Conservation (phyloP, 306 rosid genomes). For the Astragalus membranaceus region DNA sequence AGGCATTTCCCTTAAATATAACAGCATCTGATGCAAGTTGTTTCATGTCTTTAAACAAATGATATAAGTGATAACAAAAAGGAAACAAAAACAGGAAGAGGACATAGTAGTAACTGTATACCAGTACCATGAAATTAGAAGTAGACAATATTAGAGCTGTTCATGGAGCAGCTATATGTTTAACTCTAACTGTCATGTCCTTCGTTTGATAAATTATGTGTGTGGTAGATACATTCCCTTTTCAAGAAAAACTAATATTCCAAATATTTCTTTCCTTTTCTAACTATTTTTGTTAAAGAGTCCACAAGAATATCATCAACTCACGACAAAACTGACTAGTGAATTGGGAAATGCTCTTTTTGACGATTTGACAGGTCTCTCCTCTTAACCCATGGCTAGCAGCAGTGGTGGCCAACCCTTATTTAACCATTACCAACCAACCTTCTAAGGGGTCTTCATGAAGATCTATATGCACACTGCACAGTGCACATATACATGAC, state of each 20-base stretch:
- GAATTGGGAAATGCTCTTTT: constrained; percentile 17
- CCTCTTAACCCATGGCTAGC: neutral
- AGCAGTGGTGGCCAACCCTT: neutral
- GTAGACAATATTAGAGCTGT: neutral
- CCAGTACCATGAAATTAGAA: neutral
- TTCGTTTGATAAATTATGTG: too few species aligned
- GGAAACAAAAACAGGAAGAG: neutral
- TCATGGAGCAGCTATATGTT: neutral
- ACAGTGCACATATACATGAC: neutral
- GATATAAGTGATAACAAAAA: neutral
- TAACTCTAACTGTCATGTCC: neutral
- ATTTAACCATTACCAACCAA: constrained; percentile 16
- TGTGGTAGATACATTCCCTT: neutral
- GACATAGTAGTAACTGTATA: neutral
- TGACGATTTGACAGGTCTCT: constrained; percentile 16
- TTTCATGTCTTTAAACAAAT: neutral
- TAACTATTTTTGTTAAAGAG: neutral
- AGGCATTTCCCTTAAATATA: neutral
- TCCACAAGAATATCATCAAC: constrained; percentile 18
- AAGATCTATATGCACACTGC: neutral
- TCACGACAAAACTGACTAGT: constrained; percentile 2
- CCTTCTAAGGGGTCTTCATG: neutral
- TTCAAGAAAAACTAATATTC: neutral
- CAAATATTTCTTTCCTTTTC: neutral
- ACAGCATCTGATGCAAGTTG: neutral